These are phyloP conservation scores for Gastrodia elata DNA, from an alignment of 106 monocot genomes.

Conservation along the genomic window DNA sequence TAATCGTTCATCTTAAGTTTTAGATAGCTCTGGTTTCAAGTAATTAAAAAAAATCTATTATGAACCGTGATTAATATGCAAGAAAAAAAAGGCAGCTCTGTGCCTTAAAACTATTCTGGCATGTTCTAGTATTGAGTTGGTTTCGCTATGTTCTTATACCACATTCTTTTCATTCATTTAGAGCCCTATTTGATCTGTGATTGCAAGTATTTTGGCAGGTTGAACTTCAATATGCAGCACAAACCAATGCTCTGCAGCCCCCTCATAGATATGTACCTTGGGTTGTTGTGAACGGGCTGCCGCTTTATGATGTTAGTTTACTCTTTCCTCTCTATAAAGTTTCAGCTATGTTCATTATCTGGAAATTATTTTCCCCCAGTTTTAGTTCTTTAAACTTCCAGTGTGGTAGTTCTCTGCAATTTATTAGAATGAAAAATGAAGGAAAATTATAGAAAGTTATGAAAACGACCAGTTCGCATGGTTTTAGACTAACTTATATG, in stretches of 20 bases:
- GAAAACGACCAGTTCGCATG: neutral
- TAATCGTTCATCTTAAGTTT: no score
- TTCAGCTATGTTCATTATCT: neutral
- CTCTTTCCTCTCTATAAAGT: neutral
- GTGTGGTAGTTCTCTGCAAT: neutral
- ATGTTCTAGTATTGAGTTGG: no score
- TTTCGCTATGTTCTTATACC: neutral
- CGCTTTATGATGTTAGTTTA: conserved; percentile 50
- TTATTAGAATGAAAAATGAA: neutral
- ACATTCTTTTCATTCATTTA: neutral
- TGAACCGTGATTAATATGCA: no score
- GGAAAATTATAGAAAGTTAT: neutral
- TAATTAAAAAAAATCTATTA: no score
- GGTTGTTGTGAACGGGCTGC: conserved; percentile 46
- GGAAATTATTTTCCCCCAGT: neutral
- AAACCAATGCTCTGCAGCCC: conserved; percentile 55
- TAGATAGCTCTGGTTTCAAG: no score
- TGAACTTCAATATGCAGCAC: conserved; percentile 44
- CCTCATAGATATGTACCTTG: conserved; percentile 58
- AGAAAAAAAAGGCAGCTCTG: no score
- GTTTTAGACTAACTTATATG: no score
- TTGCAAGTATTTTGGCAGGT: conserved; percentile 22
- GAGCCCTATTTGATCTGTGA: neutral
- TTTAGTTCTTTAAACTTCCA: neutral
- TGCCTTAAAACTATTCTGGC: no score